These are phyloP conservation scores for Nothophoma quercina DNA, from an alignment of 2,329 filamentous ascomycete species.

Conservation along the genomic window DNA sequence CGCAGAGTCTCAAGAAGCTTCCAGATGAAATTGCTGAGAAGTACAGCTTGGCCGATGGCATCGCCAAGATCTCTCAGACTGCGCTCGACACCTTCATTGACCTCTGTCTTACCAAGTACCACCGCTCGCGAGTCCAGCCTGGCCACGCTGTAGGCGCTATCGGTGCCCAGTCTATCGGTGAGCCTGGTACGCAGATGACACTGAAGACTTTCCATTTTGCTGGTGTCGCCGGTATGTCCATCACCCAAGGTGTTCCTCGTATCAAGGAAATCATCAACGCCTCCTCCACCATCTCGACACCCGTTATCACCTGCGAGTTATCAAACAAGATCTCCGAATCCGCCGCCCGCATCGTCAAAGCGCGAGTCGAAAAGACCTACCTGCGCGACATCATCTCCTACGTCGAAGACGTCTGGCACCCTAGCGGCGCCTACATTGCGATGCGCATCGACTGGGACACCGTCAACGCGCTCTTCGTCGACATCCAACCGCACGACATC, in stretches of 20 bases:
- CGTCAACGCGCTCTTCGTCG: conserved; percentile 81
- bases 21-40: conserved; percentile 46
- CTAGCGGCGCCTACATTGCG: conserved; percentile 75
- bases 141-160: conserved; percentile 96
- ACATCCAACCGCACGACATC: conserved; percentile 77
- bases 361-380: conserved; percentile 92
- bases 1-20: conserved; percentile 16
- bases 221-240: conserved; percentile 99
- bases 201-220: conserved; percentile 99
- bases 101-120: conserved; percentile 87
- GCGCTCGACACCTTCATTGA: conserved; percentile 80
- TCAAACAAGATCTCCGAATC: conserved; percentile 77
- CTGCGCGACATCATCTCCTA: conserved; percentile 81
- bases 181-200: conserved; percentile 98
- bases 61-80: conserved; percentile 80
- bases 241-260: conserved; percentile 97
- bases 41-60: conserved; percentile 64
- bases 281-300: conserved; percentile 90
- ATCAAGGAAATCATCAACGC: conserved; percentile 99
- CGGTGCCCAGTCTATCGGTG: conserved; percentile 96
- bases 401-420: conserved; percentile 89
- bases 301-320: conserved; percentile 87
- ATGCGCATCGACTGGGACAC: conserved; percentile 82
- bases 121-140: conserved; percentile 88
- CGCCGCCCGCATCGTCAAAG: conserved; percentile 90